Base-by-base conservation (phyloP, 1,139 yeast genomes). In the Pichia sp. region DNA sequence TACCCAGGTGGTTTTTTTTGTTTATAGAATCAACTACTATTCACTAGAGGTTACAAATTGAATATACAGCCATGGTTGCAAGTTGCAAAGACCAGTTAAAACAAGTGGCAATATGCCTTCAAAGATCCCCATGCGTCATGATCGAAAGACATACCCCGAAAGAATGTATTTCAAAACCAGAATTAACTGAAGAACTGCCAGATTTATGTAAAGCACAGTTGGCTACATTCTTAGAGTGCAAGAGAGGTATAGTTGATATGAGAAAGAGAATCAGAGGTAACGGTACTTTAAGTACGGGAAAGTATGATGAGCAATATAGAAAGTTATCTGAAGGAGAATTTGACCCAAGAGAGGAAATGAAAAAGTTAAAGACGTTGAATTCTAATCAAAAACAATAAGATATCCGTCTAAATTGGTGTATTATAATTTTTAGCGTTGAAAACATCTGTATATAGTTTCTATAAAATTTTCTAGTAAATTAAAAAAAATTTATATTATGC, bases 111-210 rank as follows among this genome's bases (percentile, higher is more conserved):
- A 82, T 92, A 25, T 92, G 98, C 61, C 73, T 92, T 41, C 98
- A 92, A 63, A 73, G 97, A 62, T 89, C 97, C 5, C 97, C 97
- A 16, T 92, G 98, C 65, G 98, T 92, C 46, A 74, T 92, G 69
- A 76, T 92, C 35, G 87, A 92, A 52, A 72, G 98, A 52, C 76
- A 92, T 64, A 86, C 89, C 3, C 98, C 98, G 4, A 83, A 86
- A 53, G 82, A 87, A 50, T 92, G 98, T 61, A 66, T 90, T 26
- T 83, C 85, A 37, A 74, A 89, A 53, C 95, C 96, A 1, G 83
- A 82, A 51, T 72, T 92, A 40, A 72, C 81, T 46, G 73, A 74
- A 47, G 83, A 85, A 40, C 69, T 92, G 31, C 98, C 98, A 0
- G 96, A 87, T 60, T 74, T 89, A 43, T 92, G 98, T 59, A 74